A percentile compares a stretch with the other conserved stretches of the same genome.
Conservation (phyloP, 2,329 filamentous ascomycete species). For the Sporothrix humicola region DNA sequence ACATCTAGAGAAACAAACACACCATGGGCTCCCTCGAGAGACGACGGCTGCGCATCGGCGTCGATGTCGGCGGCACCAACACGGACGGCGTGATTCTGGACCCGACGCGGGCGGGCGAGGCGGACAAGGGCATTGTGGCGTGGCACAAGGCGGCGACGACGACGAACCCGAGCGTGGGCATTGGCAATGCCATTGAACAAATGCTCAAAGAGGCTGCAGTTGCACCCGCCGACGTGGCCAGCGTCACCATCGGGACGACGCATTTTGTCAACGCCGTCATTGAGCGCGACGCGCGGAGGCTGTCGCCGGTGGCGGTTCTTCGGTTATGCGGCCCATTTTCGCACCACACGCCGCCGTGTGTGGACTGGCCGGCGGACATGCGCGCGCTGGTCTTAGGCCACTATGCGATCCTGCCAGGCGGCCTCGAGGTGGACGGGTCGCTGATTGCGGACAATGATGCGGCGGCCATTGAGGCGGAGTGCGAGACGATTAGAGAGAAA, state of each 20-base stretch:
- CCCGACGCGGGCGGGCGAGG: slow-evolving; percentile 45
- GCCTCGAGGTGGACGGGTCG: slow-evolving; percentile 58
- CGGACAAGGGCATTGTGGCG: slow-evolving; percentile 53
- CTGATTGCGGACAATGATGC: slow-evolving; percentile 55
- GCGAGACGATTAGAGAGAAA: slow-evolving; percentile 48
- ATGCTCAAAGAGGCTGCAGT: slow-evolving; percentile 50
- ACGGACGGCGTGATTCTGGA: slow-evolving; percentile 60
- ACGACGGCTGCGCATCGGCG: slow-evolving; percentile 48
- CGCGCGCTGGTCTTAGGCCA: slow-evolving; percentile 54
- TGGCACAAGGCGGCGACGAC: slow-evolving; percentile 59
- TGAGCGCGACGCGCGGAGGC: slow-evolving; percentile 55
- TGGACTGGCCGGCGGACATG: slow-evolving; percentile 60
- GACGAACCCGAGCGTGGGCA: slow-evolving; percentile 54
- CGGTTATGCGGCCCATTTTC: slow-evolving; percentile 61
- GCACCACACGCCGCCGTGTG: slow-evolving; percentile 56
- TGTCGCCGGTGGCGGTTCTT: slow-evolving; percentile 59
- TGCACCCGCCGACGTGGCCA: slow-evolving; percentile 49
- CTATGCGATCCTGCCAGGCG: slow-evolving; percentile 54
- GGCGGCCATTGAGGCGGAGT: slow-evolving; percentile 49
- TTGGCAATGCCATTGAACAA: slow-evolving; percentile 51
- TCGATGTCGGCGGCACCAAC: slow-evolving; percentile 58
- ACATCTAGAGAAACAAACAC: not conserved
- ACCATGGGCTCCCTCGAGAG: not conserved
- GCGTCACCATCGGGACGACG: slow-evolving; percentile 61
- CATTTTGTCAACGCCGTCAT: slow-evolving; percentile 66